phyloP scores from a whole-genome alignment of 495 filamentous ascomycete species.

The Tuber melanosporum region DNA sequence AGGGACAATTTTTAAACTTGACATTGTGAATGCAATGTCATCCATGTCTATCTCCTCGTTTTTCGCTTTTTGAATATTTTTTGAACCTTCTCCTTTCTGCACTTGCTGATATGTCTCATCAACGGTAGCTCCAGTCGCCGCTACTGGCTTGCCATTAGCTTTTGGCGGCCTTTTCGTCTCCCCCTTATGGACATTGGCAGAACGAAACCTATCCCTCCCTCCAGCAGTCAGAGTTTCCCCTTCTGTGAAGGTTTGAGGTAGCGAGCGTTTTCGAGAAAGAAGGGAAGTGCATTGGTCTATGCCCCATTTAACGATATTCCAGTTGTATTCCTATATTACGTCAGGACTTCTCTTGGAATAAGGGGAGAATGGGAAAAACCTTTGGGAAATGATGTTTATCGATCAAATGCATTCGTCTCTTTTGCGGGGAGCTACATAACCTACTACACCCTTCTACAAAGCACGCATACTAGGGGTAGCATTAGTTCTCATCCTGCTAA shows the following conservation, averaged over 20 bases:
- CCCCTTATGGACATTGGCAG: not conserved
- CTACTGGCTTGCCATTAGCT: not conserved
- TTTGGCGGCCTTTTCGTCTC: not conserved
- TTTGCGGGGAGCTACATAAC: slow-evolving; percentile 75
- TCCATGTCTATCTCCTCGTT: slow-evolving; percentile 59
- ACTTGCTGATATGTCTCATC: slow-evolving; percentile 6
- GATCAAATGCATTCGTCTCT: slow-evolving; percentile 76
- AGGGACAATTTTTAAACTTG: slow-evolving; percentile 74
- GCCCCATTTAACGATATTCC: slow-evolving; percentile 77
- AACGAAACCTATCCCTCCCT: slow-evolving; percentile 22
- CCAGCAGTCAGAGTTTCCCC: slow-evolving; percentile 26
- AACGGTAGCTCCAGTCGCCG: not conserved
- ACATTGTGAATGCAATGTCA: slow-evolving; percentile 71
- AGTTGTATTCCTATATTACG: slow-evolving; percentile 66
- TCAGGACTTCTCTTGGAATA: slow-evolving; percentile 13
- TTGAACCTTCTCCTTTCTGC: slow-evolving; percentile 13
- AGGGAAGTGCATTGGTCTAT: slow-evolving; percentile 78
- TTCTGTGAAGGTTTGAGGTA: slow-evolving; percentile 41
- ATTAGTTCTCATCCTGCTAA: slow-evolving; percentile 8
- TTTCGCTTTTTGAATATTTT: slow-evolving; percentile 15
- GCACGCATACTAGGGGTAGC: slow-evolving; percentile 64
- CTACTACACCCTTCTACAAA: slow-evolving; percentile 84
- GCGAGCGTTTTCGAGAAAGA: slow-evolving; percentile 51
- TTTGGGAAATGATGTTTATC: slow-evolving; percentile 93
- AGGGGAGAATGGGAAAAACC: slow-evolving; percentile 40